Evolutionary conservation across 202 grass and related monocot genomes (phyloP).

Genomic region (Schoenoplectus tabernaemontani): DNA sequence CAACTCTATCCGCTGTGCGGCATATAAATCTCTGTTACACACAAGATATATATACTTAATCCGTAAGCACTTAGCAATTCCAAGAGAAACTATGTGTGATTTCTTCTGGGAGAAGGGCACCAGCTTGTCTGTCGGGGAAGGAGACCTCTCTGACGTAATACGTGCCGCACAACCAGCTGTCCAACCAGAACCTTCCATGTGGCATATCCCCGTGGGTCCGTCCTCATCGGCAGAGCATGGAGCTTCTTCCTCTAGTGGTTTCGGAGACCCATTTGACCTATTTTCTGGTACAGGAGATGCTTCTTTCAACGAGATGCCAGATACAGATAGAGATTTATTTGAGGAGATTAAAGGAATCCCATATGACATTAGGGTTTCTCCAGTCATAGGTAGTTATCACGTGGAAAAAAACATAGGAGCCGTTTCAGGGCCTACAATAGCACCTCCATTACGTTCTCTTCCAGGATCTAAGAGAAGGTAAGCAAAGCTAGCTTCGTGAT

Average conservation of each 20-base stretch:
- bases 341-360: conserved; percentile 1
- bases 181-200: conserved; percentile 8
- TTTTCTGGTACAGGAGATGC: neutral
- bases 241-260: conserved; percentile 3
- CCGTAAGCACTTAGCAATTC: neutral
- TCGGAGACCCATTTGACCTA: conserved; percentile 35
- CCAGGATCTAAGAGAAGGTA: conserved; percentile 17
- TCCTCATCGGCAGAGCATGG: neutral
- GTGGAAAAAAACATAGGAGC: neutral
- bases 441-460: neutral
- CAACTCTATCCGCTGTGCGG: neutral
- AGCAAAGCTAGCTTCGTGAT: neutral
- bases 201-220: conserved; percentile 10
- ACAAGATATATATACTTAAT: neutral
- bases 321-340: conserved; percentile 2
- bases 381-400: neutral
- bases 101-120: conserved; percentile 57
- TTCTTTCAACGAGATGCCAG: conserved; percentile 21
- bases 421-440: neutral
- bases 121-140: conserved; percentile 39
- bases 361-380: conserved; percentile 22
- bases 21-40: neutral
- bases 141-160: conserved; percentile 76
- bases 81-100: conserved; percentile 51
- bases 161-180: conserved; percentile 22